phyloP scores from a whole-genome alignment of 352 stramenopile species.

The Globisporangium paddicum region DNA sequence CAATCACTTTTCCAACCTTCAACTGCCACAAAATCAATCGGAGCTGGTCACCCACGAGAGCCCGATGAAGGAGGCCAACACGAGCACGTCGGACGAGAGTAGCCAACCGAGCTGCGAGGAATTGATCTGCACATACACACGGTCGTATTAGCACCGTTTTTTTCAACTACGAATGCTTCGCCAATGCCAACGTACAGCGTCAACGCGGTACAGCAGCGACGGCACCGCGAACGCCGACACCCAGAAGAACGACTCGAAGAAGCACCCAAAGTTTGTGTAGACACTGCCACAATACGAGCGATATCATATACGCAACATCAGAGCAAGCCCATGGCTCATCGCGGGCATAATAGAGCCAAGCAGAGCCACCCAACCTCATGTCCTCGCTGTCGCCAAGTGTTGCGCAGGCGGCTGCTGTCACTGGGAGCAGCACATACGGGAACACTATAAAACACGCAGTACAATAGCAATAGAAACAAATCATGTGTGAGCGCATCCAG shows the following conservation, averaged over 20 bases:
- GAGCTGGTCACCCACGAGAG: constrained; percentile 37
- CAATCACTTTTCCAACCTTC: not conserved
- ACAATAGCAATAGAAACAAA: not conserved
- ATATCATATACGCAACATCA: not conserved
- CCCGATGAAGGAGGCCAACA: constrained; percentile 52
- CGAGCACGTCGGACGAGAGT: constrained; percentile 51
- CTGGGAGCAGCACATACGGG: constrained; percentile 55
- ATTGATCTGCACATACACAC: constrained; percentile 35
- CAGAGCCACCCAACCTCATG: constrained; percentile 29
- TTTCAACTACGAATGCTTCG: no score
- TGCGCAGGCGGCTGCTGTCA: constrained; percentile 55
- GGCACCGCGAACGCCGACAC: constrained; percentile 56
- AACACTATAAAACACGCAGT: constrained; percentile 28
- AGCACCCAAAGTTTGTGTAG: constrained; percentile 66
- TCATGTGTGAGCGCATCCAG: not conserved
- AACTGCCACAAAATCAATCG: constrained; percentile 7
- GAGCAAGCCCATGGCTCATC: not conserved
- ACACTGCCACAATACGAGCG: constrained; percentile 10
- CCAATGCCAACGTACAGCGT: constrained; percentile 44
- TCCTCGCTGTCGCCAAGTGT: constrained; percentile 46
- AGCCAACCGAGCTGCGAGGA: constrained; percentile 55
- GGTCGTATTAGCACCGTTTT: not conserved
- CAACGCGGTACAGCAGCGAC: constrained; percentile 57
- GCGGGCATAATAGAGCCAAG: not conserved
- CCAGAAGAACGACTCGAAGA: constrained; percentile 74